Evolutionary conservation across 345 rosid species (phyloP).

Genomic region (Gossypioides kirkii): DNA sequence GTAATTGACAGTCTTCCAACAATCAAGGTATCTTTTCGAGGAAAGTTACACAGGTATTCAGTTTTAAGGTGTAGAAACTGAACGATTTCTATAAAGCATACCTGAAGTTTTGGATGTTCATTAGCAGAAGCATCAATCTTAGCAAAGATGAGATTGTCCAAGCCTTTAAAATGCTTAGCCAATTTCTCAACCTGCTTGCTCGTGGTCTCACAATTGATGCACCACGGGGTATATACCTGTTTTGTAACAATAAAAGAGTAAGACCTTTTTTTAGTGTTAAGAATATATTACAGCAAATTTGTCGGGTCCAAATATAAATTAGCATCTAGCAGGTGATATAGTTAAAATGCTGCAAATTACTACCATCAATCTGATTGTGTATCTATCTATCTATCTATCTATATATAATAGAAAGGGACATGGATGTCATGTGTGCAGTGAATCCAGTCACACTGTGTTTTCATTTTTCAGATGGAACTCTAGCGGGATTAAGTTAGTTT

Average conservation of each 20-base stretch:
- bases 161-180: conserved; percentile 84
- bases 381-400: neutral
- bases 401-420: neutral
- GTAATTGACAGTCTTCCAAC: neutral
- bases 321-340: neutral
- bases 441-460: neutral
- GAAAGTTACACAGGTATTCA: neutral
- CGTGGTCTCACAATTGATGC: conserved; percentile 58
- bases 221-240: conserved; percentile 88
- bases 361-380: neutral
- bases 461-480: neutral
- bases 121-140: conserved; percentile 84
- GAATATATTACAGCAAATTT: neutral
- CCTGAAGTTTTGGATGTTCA: conserved; percentile 80
- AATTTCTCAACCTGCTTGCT: conserved; percentile 74
- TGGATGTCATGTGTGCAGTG: neutral
- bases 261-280: neutral
- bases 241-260: neutral
- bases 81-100: conserved; percentile 12
- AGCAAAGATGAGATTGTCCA: conserved; percentile 53
- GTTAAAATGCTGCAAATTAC: neutral
- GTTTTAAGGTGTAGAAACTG: neutral
- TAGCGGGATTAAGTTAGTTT: neutral
- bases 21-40: neutral
- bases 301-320: neutral